phyloP scores from a whole-genome alignment of 139 green algal genomes.

The Zygnema circumcarinatum region DNA sequence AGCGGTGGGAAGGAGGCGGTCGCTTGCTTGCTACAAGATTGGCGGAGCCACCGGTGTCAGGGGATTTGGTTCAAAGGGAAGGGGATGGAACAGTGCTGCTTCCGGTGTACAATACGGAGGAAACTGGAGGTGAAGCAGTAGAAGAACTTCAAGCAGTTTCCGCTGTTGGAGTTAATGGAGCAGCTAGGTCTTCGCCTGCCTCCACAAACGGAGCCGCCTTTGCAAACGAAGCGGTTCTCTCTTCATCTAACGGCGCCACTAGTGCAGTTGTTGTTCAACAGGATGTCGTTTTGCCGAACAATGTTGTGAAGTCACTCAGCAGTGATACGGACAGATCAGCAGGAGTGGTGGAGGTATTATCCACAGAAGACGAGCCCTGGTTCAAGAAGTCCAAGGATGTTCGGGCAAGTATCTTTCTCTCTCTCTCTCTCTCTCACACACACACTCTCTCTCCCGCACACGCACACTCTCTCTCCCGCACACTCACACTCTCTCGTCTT shows the following conservation, averaged over 20 bases:
- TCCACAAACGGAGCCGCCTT: neutral
- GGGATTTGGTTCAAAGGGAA: no score
- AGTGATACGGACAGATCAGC: neutral
- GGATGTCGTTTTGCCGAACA: neutral
- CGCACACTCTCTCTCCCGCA: no score
- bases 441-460: no score
- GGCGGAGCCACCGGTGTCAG: no score
- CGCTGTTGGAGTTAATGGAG: neutral
- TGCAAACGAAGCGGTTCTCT: neutral
- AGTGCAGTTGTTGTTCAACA: neutral
- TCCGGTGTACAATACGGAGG: neutral
- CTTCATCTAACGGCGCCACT: neutral
- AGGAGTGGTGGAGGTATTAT: conserved; percentile 31
- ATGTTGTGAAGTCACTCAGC: neutral
- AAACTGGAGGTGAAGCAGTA: neutral
- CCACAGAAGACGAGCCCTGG: conserved; percentile 40
- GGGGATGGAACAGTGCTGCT: neutral
- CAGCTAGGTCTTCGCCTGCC: neutral
- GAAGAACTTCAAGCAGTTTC: neutral
- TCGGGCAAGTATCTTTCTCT: conserved; percentile 10
- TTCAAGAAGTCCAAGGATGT: conserved; percentile 31
- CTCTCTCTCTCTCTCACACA: neutral
- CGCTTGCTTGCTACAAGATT: no score
- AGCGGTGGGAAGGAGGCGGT: no score
- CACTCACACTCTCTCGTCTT: no score